phyloP scores from a whole-genome alignment of 345 rosid species.

The Nephelium lappaceum region DNA sequence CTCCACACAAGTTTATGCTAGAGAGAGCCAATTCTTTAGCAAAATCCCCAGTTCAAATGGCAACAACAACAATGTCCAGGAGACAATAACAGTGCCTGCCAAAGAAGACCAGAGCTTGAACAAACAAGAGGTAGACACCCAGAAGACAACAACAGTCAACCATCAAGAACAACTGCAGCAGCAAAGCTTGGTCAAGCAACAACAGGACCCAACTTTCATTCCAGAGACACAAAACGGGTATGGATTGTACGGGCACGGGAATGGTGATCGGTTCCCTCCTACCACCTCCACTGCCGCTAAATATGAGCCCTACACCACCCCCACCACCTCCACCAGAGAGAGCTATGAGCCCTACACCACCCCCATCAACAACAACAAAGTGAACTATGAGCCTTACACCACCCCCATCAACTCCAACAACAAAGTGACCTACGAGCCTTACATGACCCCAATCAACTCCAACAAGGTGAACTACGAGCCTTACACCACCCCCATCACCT shows the following conservation, averaged over 20 bases:
- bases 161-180: conserved; percentile 18
- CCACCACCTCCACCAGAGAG: conserved; percentile 13
- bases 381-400: conserved; percentile 24
- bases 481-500: conserved; percentile 24
- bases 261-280: conserved; percentile 28
- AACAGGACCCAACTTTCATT: conserved; percentile 32
- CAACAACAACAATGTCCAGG: conserved; percentile 19
- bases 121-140: conserved; percentile 15
- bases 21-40: conserved; percentile 48
- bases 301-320: conserved; percentile 31
- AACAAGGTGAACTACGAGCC: conserved; percentile 18
- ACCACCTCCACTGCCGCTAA: conserved; percentile 22
- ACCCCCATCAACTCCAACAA: conserved; percentile 17
- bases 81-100: conserved; percentile 2
- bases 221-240: conserved; percentile 51
- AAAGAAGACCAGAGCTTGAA: conserved; percentile 7
- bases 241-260: conserved; percentile 53
- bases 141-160: neutral
- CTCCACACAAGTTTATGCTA: conserved; percentile 24
- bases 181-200: conserved; percentile 8
- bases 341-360: conserved; percentile 19
- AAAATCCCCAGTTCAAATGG: conserved; percentile 30
- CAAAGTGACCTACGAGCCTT: conserved; percentile 14
- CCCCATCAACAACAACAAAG: conserved; percentile 4
- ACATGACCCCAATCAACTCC: conserved; percentile 17